Evolutionary conservation across 495 filamentous ascomycete species (phyloP).

Genomic region (Aspergillus taichungensis): DNA sequence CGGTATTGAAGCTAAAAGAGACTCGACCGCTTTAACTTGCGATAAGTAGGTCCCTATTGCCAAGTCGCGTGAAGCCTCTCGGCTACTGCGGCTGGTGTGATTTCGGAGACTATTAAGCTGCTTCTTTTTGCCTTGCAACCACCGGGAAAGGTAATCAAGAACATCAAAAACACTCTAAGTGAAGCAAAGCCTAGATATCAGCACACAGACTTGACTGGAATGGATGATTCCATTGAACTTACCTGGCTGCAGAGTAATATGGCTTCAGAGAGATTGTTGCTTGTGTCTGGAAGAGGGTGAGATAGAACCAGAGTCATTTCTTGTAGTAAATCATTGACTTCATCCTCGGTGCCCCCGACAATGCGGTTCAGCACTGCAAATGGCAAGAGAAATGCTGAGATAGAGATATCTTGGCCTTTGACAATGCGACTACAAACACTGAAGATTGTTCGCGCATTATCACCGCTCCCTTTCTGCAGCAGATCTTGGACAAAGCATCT

Average conservation of each 20-base stretch:
- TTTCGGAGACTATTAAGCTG: conserved; percentile 31
- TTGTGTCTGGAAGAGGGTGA: conserved; percentile 46
- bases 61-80: conserved; percentile 25
- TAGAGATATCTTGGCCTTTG: conserved; percentile 70
- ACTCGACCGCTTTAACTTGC: conserved; percentile 54
- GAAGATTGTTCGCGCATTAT: conserved; percentile 67
- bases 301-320: conserved; percentile 66
- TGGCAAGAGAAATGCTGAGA: conserved; percentile 78
- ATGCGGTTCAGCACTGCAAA: conserved; percentile 75
- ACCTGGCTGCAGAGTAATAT: conserved; percentile 79
- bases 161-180: conserved; percentile 76
- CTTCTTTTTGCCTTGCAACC: conserved; percentile 77
- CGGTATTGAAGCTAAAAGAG: conserved; percentile 61
- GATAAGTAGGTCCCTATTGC: conserved; percentile 34
- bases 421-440: conserved; percentile 71
- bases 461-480: conserved; percentile 59
- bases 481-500: conserved; percentile 71
- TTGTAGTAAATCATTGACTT: conserved; percentile 54
- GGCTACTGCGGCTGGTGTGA: conserved; percentile 29
- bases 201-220: not conserved
- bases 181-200: not conserved
- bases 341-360: conserved; percentile 54
- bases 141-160: conserved; percentile 82
- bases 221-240: conserved; percentile 13
- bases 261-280: conserved; percentile 52